Evolutionary conservation across 2,329 filamentous ascomycete genomes (phyloP), one percentile per base, ranked within the genome.

Genomic region (Ophioceras dolichostomum): DNA sequence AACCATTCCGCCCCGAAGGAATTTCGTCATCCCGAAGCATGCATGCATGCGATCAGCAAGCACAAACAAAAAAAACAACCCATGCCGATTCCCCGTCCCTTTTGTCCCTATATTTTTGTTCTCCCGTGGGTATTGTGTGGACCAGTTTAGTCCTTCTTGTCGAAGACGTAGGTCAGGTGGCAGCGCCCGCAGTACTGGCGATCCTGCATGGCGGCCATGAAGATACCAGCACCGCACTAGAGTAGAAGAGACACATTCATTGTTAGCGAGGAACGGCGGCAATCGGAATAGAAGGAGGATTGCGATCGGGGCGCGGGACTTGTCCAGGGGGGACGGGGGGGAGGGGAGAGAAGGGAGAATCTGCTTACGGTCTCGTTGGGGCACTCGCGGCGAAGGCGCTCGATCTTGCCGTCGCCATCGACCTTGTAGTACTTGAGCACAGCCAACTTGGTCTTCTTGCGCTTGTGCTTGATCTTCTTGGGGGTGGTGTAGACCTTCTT

Each of bases 391-490:
- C 93, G 80, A 53, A 98, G 82, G 62, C 91, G 91, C 83, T 98
- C 91, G 59, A 98, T 96, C 83, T 96, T 96, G 70, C 93, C 91
- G 60, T 98, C 91, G 57, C 84, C 86, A 68, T 96, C 91, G 58
- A 98, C 91, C 85, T 98, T 98, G 85, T 98, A 98, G 85, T 98
- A 98, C 83, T 98, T 98, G 68, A 98, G 88, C 56, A 98, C 89
- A 60, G 91, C 91, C 67, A 98, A 75, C 83, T 98, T 98, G 80
- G 84, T 94, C 89, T 98, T 98, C 87, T 96, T 98, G 76, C 87
- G 83, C 88, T 98, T 98, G 83, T 98, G 91, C 91, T 98, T 98
- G 83, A 98, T 98, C 87, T 98, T 98, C 88, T 98, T 98, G 67
- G 91, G 91, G 60, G 91, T 98, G 65, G 86, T 96, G 84, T 98